Conservation (phyloP, 2,329 filamentous ascomycete genomes). For the Amauroascus niger region DNA sequence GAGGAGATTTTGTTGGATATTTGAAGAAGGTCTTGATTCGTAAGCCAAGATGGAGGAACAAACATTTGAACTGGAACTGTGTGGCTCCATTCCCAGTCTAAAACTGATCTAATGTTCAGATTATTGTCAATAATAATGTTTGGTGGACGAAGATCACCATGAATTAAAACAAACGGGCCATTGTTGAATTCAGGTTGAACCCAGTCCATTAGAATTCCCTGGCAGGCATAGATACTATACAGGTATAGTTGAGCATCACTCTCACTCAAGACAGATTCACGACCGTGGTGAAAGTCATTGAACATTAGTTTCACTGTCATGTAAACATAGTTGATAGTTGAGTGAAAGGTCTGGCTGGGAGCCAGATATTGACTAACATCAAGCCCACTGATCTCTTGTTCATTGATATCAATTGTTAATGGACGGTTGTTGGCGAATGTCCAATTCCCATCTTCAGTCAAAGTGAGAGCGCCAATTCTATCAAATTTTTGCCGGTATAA, state of each 20-base stretch:
- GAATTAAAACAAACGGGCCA: conserved; percentile 14
- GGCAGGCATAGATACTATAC: conserved; percentile 2
- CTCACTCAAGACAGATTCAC: conserved; percentile 6
- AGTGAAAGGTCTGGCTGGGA: conserved; percentile 7
- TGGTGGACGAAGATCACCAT: conserved; percentile 11
- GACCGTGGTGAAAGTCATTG: conserved; percentile 11
- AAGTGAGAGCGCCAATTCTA: conserved; percentile 9
- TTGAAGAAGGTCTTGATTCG: no score
- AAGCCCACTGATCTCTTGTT: not conserved
- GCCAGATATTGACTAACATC: not conserved
- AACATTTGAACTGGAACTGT: conserved; percentile 10
- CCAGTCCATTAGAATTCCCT: conserved; percentile 14
- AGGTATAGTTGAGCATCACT: conserved; percentile 13
- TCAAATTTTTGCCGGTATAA: no score
- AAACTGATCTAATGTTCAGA: conserved; percentile 8
- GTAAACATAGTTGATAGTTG: conserved; percentile 11
- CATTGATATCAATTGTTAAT: conserved; percentile 3
- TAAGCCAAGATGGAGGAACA: conserved; percentile 10
- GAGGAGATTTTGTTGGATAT: no score
- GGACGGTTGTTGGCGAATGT: conserved; percentile 9
- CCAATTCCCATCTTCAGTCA: conserved; percentile 11
- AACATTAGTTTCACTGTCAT: conserved; percentile 1
- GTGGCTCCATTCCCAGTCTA: conserved; percentile 12
- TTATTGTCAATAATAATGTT: conserved; percentile 12
- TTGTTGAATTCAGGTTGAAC: conserved; percentile 9